Evolutionary conservation across 2,329 filamentous ascomycete genomes (phyloP).

Genomic region (Neospermospora avenae): DNA sequence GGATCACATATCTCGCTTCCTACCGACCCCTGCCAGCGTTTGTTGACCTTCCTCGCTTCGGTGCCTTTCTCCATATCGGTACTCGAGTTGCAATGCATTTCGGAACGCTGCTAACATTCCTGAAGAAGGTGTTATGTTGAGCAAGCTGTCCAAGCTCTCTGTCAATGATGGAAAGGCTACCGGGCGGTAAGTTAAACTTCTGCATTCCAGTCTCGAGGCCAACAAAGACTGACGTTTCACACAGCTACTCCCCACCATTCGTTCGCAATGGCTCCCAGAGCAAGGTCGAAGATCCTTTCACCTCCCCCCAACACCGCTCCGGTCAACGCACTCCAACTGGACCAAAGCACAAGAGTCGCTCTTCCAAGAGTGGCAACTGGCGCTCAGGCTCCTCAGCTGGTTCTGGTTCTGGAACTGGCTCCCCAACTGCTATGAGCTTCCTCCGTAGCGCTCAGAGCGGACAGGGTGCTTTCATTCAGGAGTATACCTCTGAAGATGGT

Average conservation of each 20-base stretch:
- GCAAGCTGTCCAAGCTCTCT: constrained; percentile 11
- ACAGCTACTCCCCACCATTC: constrained; percentile 32
- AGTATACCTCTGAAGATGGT: constrained; percentile 13
- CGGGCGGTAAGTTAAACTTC: constrained; percentile 22
- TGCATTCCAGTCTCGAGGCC: background rate
- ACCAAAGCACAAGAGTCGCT: constrained; percentile 19
- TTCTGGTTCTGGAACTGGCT: constrained; percentile 17
- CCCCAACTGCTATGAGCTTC: constrained; percentile 16
- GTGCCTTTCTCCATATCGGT: background rate
- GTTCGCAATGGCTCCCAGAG: constrained; percentile 26
- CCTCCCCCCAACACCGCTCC: constrained; percentile 9
- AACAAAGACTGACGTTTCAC: constrained; percentile 1
- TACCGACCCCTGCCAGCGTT: background rate
- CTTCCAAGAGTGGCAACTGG: constrained; percentile 29
- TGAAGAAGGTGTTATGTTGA: constrained; percentile 12
- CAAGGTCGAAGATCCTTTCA: constrained; percentile 28
- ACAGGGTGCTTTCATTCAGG: constrained; percentile 16
- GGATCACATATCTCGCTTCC: background rate
- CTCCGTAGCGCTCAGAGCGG: constrained; percentile 17
- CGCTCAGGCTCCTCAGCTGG: constrained; percentile 27
- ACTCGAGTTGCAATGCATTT: background rate
- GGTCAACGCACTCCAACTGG: constrained; percentile 26
- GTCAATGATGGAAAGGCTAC: constrained; percentile 5
- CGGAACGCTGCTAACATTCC: constrained; percentile 1
- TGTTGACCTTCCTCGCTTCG: background rate